A percentile compares a stretch with the other conserved stretches of the same genome.
phyloP scores from a whole-genome alignment of 192 early-diverging fungal species.

The Obelidium mucronatum region DNA sequence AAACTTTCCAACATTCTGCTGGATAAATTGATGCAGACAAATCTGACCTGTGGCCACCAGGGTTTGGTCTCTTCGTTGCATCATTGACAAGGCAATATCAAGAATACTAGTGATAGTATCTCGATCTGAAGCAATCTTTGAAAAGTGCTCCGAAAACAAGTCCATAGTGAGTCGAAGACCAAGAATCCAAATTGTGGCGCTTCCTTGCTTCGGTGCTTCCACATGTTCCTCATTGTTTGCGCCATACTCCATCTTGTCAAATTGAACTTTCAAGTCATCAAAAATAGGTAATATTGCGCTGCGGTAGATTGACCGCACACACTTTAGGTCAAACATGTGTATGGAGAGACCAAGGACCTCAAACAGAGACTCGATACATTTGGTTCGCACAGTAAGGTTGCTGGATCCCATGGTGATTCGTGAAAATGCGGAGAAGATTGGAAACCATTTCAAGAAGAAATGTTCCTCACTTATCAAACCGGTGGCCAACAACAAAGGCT shows the following conservation, averaged over 20 bases:
- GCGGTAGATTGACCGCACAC: constrained; percentile 57
- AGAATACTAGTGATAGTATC: constrained; percentile 45
- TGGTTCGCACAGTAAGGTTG: constrained; percentile 46
- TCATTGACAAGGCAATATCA: constrained; percentile 52
- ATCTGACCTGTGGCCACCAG: constrained; percentile 62
- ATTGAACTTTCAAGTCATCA: constrained; percentile 54
- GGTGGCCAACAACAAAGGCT: constrained; percentile 49
- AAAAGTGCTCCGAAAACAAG: constrained; percentile 49
- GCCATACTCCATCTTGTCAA: constrained; percentile 25
- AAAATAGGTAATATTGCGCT: constrained; percentile 62
- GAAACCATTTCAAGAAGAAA: constrained; percentile 66
- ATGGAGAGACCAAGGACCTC: constrained; percentile 52
- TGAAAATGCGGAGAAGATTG: constrained; percentile 62
- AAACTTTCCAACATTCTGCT: constrained; percentile 47
- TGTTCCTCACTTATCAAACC: constrained; percentile 62
- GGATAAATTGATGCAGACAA: constrained; percentile 58
- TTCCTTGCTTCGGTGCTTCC: constrained; percentile 41
- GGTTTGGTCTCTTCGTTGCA: constrained; percentile 55
- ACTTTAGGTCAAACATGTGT: constrained; percentile 54
- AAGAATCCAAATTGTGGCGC: constrained; percentile 55
- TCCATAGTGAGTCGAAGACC: constrained; percentile 56
- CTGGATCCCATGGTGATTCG: constrained; percentile 57
- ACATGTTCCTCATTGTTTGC: neutral
- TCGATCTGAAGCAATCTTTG: constrained; percentile 29
- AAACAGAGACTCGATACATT: constrained; percentile 55